Base-by-base conservation (phyloP, 179 eudicot genomes). In the Silene noctiflora region DNA sequence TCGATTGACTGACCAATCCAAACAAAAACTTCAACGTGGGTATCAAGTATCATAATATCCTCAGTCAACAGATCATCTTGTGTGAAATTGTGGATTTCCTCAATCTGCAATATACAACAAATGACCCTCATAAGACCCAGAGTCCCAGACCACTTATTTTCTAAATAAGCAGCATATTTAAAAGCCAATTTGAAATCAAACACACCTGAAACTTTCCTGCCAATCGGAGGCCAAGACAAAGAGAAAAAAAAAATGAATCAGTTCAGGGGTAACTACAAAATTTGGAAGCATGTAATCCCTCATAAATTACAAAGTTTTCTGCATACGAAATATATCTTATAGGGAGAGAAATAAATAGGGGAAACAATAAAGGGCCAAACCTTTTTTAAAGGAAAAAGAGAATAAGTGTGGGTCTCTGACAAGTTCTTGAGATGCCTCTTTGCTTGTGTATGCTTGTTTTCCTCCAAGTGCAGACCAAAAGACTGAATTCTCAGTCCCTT, bases 391-490 rank as follows among this genome's bases (percentile, higher is more conserved):
- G 16, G 97, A 85, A 77, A 84, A 86, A 29, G 91, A 72, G 81
- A 88, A 96, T 83, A 96, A 79, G 79, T 96, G 99, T 67, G 99
- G 97, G 77, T 96, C 99, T 77, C 94, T 87, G 77, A 86, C 84
- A 76, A 83, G 85, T 81, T 91, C 97, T 39, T 83, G 89, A 67
- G 89, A 74, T 61, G 82, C 79, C 75, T 90, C 91, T 77, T 91
- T 91, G 87, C 94, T 90, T 78, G 92, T 77, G 85, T 89, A 93
- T 68, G 82, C 80, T 83, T 91, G 92, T 85, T 96, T 96, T 67
- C 97, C 99, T 46, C 99, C 99, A 77, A 96, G 85, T 70, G 97
- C 91, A 78, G 85, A 86, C 99, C 99, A 96, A 83, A 96, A 96
- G 29, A 88, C 77, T 61, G 98, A 90, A 87, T 85, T 91, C 84